phyloP scores from a whole-genome alignment of 2,329 filamentous ascomycete genomes.

The Fusarium ramigenum region DNA sequence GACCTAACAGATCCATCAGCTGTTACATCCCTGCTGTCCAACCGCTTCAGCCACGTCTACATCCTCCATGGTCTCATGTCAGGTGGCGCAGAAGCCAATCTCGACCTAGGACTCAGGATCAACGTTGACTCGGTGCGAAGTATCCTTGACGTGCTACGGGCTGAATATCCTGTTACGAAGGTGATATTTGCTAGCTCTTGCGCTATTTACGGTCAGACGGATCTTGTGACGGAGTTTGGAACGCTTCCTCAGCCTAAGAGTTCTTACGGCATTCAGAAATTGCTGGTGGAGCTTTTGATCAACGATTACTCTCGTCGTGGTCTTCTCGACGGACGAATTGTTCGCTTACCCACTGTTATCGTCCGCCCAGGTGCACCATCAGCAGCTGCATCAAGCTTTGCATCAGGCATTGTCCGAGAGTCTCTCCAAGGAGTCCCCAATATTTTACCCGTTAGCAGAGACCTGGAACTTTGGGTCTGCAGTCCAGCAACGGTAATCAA shows the following conservation, averaged over 20 bases:
- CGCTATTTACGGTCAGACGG: slow-evolving; percentile 62
- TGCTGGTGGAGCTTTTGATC: slow-evolving; percentile 62
- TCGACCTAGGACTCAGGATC: slow-evolving; percentile 63
- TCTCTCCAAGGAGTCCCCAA: slow-evolving; percentile 57
- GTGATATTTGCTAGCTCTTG: slow-evolving; percentile 69
- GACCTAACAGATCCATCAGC: slow-evolving; percentile 37
- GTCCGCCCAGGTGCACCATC: slow-evolving; percentile 69
- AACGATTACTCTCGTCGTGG: slow-evolving; percentile 56
- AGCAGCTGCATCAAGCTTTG: slow-evolving; percentile 68
- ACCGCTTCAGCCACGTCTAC: slow-evolving; percentile 58
- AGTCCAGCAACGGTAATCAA: slow-evolving; percentile 59
- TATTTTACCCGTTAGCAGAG: slow-evolving; percentile 55
- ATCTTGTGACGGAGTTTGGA: slow-evolving; percentile 27
- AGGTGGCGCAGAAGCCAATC: slow-evolving; percentile 66
- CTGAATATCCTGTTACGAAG: slow-evolving; percentile 56
- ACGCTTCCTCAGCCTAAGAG: slow-evolving; percentile 57
- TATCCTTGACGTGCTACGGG: slow-evolving; percentile 62
- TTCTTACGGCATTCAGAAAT: slow-evolving; percentile 70
- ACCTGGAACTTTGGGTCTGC: slow-evolving; percentile 62
- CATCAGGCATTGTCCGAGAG: slow-evolving; percentile 70
- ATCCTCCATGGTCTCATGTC: slow-evolving; percentile 73
- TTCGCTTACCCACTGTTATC: slow-evolving; percentile 68
- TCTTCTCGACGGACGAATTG: slow-evolving; percentile 64
- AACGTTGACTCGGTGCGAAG: slow-evolving; percentile 66
- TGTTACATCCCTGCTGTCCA: slow-evolving; percentile 42